Percentiles rank a stretch among this genome's conserved stretches.
These are phyloP conservation scores for Letharia lupina DNA, from an alignment of 495 filamentous ascomycete species.

Conservation along the genomic window DNA sequence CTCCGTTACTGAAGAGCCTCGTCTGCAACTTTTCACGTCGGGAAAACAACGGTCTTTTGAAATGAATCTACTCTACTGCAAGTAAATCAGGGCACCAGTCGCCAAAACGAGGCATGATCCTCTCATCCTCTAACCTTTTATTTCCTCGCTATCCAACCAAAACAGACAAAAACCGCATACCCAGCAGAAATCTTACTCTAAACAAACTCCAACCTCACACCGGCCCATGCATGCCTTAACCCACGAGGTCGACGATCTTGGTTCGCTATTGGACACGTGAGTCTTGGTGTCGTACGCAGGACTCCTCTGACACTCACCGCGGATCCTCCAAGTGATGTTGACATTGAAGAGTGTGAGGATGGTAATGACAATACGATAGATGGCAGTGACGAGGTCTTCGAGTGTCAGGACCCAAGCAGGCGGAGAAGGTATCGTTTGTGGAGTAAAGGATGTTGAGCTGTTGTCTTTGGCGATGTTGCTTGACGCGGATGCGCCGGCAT, in stretches of 20 bases:
- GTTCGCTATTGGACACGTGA: not conserved
- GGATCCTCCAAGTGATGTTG: slow-evolving; percentile 2
- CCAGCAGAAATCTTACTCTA: not conserved
- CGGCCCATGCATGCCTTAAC: not conserved
- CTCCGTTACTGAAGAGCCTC: not conserved
- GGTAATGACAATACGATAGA: not conserved
- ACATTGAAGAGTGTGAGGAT: not conserved
- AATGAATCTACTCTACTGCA: not conserved
- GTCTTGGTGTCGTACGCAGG: not conserved
- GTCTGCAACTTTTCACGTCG: not conserved
- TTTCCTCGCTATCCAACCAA: not conserved
- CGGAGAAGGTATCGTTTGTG: not conserved
- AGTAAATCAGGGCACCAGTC: too few relatives aligned
- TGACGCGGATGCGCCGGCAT: not conserved
- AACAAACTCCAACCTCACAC: not conserved
- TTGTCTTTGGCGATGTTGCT: not conserved
- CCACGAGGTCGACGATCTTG: not conserved
- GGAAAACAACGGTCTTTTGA: not conserved
- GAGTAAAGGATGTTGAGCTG: not conserved
- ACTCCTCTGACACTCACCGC: not conserved
- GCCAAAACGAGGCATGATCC: not conserved
- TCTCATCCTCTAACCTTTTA: not conserved
- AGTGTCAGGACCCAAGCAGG: not conserved
- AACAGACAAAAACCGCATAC: not conserved
- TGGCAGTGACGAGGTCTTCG: not conserved